Conservation (phyloP, 805 yeast species). For the Ogataea chonburiensis region DNA sequence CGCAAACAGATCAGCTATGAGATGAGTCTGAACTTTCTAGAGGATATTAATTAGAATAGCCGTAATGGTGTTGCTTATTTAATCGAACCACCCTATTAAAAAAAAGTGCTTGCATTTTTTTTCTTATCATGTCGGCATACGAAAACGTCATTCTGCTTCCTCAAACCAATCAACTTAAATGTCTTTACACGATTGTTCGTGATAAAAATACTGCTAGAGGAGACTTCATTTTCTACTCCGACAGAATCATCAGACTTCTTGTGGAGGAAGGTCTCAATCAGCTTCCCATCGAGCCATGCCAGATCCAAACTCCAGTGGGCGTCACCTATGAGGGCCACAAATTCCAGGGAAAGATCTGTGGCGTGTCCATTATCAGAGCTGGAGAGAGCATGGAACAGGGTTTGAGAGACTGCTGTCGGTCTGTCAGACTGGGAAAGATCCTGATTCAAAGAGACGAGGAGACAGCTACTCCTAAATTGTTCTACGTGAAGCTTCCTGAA, state of each 20-base stretch:
- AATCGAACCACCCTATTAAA: background rate
- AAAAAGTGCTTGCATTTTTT: constrained; percentile 1
- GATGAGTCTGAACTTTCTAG: constrained; percentile 30
- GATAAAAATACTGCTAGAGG: constrained; percentile 77
- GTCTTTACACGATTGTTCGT: constrained; percentile 79
- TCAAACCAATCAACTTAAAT: constrained; percentile 86
- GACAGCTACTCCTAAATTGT: constrained; percentile 88
- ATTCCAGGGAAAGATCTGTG: constrained; percentile 92
- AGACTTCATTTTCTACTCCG: constrained; percentile 93
- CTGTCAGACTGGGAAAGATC: constrained; percentile 95
- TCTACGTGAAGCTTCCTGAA: constrained; percentile 90
- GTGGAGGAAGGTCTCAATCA: constrained; percentile 96
- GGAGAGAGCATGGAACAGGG: constrained; percentile 99
- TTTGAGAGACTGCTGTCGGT: constrained; percentile 92
- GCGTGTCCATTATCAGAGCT: constrained; percentile 96
- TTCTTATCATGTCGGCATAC: constrained; percentile 20
- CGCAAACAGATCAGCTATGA: constrained; percentile 29
- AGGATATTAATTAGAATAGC: constrained; percentile 4
- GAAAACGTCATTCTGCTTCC: constrained; percentile 68
- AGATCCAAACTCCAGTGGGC: constrained; percentile 76
- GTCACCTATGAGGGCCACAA: constrained; percentile 69
- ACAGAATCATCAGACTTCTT: constrained; percentile 86
- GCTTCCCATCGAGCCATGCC: constrained; percentile 74
- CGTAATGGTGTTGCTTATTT: too few relatives aligned
- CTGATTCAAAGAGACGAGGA: constrained; percentile 98